These are phyloP conservation scores for Saccharomycopsis sp. DNA, from an alignment of 805 yeast species.

Conservation along the genomic window DNA sequence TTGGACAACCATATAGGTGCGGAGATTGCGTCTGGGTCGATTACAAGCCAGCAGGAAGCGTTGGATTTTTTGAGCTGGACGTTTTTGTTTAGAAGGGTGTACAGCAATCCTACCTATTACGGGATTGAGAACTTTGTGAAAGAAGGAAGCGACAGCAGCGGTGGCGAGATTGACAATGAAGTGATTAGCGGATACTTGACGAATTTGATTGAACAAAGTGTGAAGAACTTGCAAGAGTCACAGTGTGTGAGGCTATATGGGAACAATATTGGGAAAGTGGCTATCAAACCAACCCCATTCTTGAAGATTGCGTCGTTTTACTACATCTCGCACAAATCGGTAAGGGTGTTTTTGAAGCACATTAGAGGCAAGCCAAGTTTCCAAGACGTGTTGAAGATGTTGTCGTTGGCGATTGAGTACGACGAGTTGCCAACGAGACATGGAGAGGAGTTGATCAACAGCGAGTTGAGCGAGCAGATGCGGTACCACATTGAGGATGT, in stretches of 20 bases:
- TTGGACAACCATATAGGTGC: conserved; percentile 92
- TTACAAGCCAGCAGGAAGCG: conserved; percentile 88
- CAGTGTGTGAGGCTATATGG: conserved; percentile 51
- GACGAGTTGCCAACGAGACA: conserved; percentile 86
- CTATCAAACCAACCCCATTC: conserved; percentile 63
- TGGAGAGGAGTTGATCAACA: conserved; percentile 81
- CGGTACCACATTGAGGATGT: conserved; percentile 40
- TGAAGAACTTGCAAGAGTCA: conserved; percentile 60
- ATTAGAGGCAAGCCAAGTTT: conserved; percentile 39
- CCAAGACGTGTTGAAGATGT: conserved; percentile 52
- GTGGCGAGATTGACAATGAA: conserved; percentile 28
- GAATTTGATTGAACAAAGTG: conserved; percentile 56
- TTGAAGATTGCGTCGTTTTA: conserved; percentile 83
- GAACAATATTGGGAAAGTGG: conserved; percentile 30
- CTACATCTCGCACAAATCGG: conserved; percentile 84
- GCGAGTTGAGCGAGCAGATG: conserved; percentile 70
- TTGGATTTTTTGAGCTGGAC: conserved; percentile 96
- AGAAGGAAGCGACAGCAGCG: too few relatives aligned
- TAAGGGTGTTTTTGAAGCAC: conserved; percentile 55
- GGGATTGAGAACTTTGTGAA: too few relatives aligned
- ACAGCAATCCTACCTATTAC: conserved; percentile 85
- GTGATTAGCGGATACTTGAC: conserved; percentile 55
- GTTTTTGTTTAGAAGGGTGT: conserved; percentile 87
- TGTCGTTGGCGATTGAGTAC: conserved; percentile 62
- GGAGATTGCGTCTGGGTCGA: conserved; percentile 90